Conservation (phyloP, 352 stramenopile genomes). For the Pythium scleroteichum region DNA sequence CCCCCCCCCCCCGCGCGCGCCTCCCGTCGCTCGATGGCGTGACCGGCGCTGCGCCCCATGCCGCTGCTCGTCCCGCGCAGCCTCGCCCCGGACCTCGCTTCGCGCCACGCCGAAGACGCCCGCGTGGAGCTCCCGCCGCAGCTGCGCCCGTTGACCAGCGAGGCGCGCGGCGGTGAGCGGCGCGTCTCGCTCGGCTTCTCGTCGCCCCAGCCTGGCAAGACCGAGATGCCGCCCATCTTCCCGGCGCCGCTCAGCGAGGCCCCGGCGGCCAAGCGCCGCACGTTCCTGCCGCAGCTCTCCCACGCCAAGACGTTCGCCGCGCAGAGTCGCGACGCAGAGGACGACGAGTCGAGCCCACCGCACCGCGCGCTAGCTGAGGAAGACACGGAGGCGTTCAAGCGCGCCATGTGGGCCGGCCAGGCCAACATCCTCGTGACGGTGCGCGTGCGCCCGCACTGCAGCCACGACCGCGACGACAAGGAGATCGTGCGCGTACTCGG, state of each 20-base stretch:
- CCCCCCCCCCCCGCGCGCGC: too few relatives aligned
- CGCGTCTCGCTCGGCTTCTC: not conserved
- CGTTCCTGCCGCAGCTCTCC: slow-evolving; percentile 29
- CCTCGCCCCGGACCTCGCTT: not conserved
- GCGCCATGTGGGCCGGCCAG: slow-evolving; percentile 86
- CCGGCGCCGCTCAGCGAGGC: slow-evolving; percentile 15
- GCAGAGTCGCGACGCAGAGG: not conserved
- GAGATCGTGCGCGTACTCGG: slow-evolving; percentile 87
- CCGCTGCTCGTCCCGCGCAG: too few relatives aligned
- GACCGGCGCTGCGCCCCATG: too few relatives aligned
- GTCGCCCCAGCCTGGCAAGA: not conserved
- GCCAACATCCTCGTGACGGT: slow-evolving; percentile 90
- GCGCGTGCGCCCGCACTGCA: slow-evolving; percentile 77
- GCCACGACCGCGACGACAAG: slow-evolving; percentile 65
- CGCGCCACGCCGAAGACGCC: slow-evolving; percentile 4
- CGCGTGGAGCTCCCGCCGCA: slow-evolving; percentile 6
- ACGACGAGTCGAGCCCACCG: slow-evolving; percentile 3
- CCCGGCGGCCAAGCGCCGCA: slow-evolving; percentile 11
- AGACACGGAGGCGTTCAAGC: slow-evolving; percentile 65
- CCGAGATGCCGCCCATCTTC: slow-evolving; percentile 23
- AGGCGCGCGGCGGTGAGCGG: slow-evolving; percentile 27
- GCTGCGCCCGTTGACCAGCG: slow-evolving; percentile 31
- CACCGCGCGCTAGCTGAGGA: slow-evolving; percentile 11
- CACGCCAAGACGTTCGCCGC: slow-evolving; percentile 21
- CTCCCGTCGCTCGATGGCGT: too few relatives aligned